Base-by-base conservation (phyloP, 2,329 filamentous ascomycete species). In the Ophiocordyceps sinensis region DNA sequence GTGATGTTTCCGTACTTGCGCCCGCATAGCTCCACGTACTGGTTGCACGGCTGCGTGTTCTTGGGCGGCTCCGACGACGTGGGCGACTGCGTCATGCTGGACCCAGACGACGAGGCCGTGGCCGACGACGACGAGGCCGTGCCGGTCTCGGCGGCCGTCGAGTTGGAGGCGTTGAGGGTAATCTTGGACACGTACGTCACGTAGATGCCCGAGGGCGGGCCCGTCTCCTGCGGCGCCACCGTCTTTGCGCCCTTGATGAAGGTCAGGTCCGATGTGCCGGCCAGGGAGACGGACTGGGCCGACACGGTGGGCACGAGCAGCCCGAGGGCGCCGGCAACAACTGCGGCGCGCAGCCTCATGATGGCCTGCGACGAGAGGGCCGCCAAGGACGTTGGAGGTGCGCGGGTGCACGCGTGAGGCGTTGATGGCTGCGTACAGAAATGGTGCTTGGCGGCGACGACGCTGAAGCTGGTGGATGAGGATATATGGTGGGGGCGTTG, bases 1-100 rank as follows among this genome's bases (percentile, higher is more conserved):
- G 84, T 88, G 59, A 91, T 80, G 58, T 91, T 88, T 67, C 80
- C 77, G 61, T 87, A 93, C 50, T 76, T 79, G 44, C 84, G 75
- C 6, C 62, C 63, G 65, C 85, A 93, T 52, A 91, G 78, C 59
- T 89, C 83, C 21, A 80, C 62, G 50, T 84, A 77, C 57, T 78
- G 77, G 61, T 93, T 93, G 68, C 85, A 93, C 5, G 83, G 78
- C 44, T 77, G 77, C 0, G 82, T 88, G 58, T 88, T 89, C 37
- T 72, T 75, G 1, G 79, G 69, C 39, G 61, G 48, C 23, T 48
- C 38, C 53, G 56, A 45, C 9, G 60, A 59, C 36, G 55, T 61
- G 14, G 61, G 51, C 11, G 60, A 59, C 36, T 58, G 58, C 43
- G 62, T 63, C 39, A 60, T 54, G n/a, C n/a, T n/a, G n/a, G n/a